A percentile compares a stretch with the other conserved stretches of the same genome.
phyloP scores from a whole-genome alignment of 768 basidiomycete genomes.

The Cystofilobasidium bisporidii region DNA sequence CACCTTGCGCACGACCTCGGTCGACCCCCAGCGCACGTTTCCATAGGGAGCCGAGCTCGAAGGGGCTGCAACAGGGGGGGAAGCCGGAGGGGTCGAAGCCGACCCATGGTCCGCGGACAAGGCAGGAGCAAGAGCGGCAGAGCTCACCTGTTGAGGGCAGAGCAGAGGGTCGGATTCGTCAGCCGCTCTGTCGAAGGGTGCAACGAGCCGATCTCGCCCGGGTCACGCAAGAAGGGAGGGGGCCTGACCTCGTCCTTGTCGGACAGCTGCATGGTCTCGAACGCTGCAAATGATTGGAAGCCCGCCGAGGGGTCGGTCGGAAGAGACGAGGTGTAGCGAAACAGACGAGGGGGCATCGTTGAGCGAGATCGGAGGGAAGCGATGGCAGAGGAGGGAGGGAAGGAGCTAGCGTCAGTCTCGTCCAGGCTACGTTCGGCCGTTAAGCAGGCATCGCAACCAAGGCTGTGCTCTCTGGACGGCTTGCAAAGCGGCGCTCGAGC shows the following conservation, averaged over 20 bases:
- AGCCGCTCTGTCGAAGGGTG: neutral
- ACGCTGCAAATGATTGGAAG: neutral
- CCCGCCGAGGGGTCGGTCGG: neutral
- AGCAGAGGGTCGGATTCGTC: neutral
- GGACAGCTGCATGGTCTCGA: neutral
- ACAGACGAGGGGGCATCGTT: neutral
- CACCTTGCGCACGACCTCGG: conserved; percentile 1
- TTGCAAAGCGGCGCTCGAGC: too few species aligned
- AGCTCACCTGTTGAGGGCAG: neutral
- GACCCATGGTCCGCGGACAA: neutral
- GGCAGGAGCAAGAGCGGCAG: neutral
- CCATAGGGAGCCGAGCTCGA: neutral
- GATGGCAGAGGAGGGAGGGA: neutral
- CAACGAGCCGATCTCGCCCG: neutral
- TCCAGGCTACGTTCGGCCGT: too few species aligned
- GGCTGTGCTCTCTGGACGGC: too few species aligned
- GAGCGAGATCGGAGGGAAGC: neutral
- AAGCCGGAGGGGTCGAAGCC: neutral
- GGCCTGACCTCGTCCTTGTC: neutral
- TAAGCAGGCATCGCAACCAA: too few species aligned
- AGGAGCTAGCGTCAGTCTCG: too few species aligned
- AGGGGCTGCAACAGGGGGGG: neutral
- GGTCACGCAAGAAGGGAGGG: neutral
- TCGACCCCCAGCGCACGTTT: neutral
- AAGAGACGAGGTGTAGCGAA: neutral